A percentile compares a stretch with the other conserved stretches of the same genome.
Evolutionary conservation across 179 eudicot genomes (phyloP).

Genomic region (Gypsophila paniculata): DNA sequence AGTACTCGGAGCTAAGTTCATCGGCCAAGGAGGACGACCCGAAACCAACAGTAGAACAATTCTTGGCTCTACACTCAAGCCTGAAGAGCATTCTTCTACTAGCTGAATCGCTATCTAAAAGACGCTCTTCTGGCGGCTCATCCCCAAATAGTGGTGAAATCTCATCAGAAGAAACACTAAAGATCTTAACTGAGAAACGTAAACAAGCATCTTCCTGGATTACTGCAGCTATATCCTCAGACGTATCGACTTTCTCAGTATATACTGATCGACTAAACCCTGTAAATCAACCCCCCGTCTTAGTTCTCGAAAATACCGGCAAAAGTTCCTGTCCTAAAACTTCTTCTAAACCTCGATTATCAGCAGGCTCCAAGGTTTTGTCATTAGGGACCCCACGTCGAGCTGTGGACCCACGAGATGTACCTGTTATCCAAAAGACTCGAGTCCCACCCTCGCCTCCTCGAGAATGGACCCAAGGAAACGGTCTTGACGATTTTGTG

Average conservation of each 20-base stretch:
- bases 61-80: conserved; percentile 37
- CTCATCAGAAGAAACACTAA: conserved; percentile 40
- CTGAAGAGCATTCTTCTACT: conserved; percentile 30
- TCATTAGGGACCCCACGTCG: conserved; percentile 32
- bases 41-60: conserved; percentile 39
- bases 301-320: conserved; percentile 31
- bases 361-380: conserved; percentile 29
- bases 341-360: conserved; percentile 30
- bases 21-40: conserved; percentile 40
- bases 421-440: conserved; percentile 31
- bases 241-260: conserved; percentile 35
- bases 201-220: conserved; percentile 42
- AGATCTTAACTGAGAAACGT: conserved; percentile 29
- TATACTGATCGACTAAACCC: conserved; percentile 29
- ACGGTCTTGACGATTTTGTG: conserved; percentile 35
- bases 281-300: conserved; percentile 26
- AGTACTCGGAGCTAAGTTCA: conserved; percentile 62
- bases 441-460: conserved; percentile 24
- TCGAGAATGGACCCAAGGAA: conserved; percentile 39
- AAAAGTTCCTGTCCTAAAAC: conserved; percentile 32
- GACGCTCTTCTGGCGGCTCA: conserved; percentile 31
- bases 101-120: conserved; percentile 46
- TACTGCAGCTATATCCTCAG: conserved; percentile 35
- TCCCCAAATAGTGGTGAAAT: conserved; percentile 57
- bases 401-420: conserved; percentile 36